Evolutionary conservation across 148 eudicot genomes (phyloP), one percentile per base, ranked within the genome.

Genomic region (Bassia scoparia): DNA sequence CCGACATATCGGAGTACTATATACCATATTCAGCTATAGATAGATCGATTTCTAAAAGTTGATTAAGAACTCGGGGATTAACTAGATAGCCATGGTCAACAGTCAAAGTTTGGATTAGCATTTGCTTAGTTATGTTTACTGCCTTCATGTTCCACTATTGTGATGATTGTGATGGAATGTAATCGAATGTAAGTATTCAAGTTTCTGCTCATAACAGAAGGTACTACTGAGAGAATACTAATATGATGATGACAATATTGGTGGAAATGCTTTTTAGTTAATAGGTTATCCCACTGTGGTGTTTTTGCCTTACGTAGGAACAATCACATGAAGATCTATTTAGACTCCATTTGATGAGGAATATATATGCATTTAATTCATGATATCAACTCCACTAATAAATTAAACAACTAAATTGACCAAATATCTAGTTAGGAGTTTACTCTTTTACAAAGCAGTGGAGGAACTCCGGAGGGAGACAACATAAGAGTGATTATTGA

Each of bases 401-500:
- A 41, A 12, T n/a, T n/a, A n/a, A n/a, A n/a, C n/a, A n/a, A n/a
- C n/a, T n/a, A n/a, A n/a, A n/a, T n/a, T n/a, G n/a, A n/a, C n/a
- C n/a, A n/a, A n/a, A n/a, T n/a, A n/a, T n/a, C n/a, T n/a, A n/a
- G n/a, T 9, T 59, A 71, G 67, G 55, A 67, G n/a, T n/a, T 30
- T 71, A 27, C 34, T 26, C 8, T 7, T 17, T 6, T 69, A 13
- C 21, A 30, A 60, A 60, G 18, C 26, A 61, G 46, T 72, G 41
- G 58, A 44, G 31, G 41, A 72, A n/a, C 44, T 61, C 33, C 30
- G n/a, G 61, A 72, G 68, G 75, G 56, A n/a, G n/a, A 61, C 75
- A 72, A 41, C 26, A 70, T 34, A 30, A 11, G 31, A 21, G 13
- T 17, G 20, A 18, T 46, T 12, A 44, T 44, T 35, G 26, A 63